These are phyloP conservation scores for Oryza meridionalis DNA, from an alignment of 176 grass and related monocot genomes.

Conservation along the genomic window DNA sequence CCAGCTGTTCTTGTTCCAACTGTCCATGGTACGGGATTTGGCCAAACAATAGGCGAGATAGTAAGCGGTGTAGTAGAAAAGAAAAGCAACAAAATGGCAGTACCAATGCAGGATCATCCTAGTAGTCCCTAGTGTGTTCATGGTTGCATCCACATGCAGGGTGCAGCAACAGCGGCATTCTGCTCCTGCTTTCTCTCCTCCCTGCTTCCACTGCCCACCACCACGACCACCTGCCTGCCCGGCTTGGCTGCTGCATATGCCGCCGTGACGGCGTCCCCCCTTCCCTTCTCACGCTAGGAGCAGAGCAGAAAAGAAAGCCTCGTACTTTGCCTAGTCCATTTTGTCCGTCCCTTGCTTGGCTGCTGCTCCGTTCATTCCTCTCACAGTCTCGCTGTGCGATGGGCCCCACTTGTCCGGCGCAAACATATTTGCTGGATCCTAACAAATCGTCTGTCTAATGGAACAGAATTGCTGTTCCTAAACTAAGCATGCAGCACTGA, in stretches of 20 bases:
- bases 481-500: neutral
- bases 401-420: neutral
- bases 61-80: constrained; percentile 21
- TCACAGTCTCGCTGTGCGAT: neutral
- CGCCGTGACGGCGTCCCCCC: neutral
- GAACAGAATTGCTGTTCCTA: neutral
- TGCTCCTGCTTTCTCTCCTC: neutral
- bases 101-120: constrained; percentile 21
- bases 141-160: constrained; percentile 32
- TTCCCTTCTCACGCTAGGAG: neutral
- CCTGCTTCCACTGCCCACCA: constrained; percentile 5
- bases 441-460: neutral
- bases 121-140: neutral
- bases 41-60: constrained; percentile 22
- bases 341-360: neutral
- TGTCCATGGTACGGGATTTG: constrained; percentile 22
- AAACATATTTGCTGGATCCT: neutral
- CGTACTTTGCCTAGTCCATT: constrained; percentile 18
- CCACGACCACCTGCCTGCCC: constrained; percentile 17
- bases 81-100: constrained; percentile 28
- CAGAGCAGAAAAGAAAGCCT: neutral
- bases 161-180: neutral
- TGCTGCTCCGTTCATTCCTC: neutral
- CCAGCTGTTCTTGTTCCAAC: constrained; percentile 58
- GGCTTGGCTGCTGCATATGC: constrained; percentile 13